These are phyloP conservation scores for Vitis amurensis DNA, from an alignment of 164 flowering plant genomes.

Conservation along the genomic window DNA sequence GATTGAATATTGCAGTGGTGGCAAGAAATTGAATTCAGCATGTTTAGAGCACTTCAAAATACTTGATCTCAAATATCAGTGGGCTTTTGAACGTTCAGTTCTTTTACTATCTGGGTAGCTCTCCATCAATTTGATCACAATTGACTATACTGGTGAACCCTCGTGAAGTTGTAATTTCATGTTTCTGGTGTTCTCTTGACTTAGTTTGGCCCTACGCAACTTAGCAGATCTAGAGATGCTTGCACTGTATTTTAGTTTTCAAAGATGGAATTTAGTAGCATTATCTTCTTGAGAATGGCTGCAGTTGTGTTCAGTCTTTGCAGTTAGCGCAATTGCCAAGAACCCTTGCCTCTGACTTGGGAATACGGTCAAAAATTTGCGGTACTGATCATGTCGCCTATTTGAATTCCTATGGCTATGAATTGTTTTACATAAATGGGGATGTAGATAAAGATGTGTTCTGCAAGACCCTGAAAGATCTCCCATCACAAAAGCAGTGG, in stretches of 20 bases:
- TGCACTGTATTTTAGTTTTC: slow-evolving; percentile 1
- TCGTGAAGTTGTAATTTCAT: neutral
- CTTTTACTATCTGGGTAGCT: neutral
- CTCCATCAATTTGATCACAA: neutral
- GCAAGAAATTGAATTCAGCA: neutral
- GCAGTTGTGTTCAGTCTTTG: slow-evolving; percentile 24
- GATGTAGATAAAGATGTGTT: slow-evolving; percentile 36
- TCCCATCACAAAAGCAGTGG: no score
- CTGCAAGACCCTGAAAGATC: slow-evolving; percentile 36
- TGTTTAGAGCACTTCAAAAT: neutral
- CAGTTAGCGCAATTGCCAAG: slow-evolving; percentile 28
- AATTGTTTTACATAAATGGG: slow-evolving; percentile 47
- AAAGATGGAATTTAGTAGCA: slow-evolving; percentile 6
- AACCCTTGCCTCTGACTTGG: slow-evolving; percentile 27
- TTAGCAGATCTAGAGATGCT: slow-evolving; percentile 6
- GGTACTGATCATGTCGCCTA: slow-evolving; percentile 30
- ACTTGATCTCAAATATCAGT: no score
- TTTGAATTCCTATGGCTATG: slow-evolving; percentile 23
- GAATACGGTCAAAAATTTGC: slow-evolving; percentile 28
- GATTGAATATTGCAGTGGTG: neutral
- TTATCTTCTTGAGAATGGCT: slow-evolving; percentile 21
- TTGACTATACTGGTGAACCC: neutral
- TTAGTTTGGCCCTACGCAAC: neutral
- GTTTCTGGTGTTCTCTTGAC: neutral
- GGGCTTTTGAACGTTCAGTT: neutral